These are phyloP conservation scores for Scedosporium boydii DNA, from an alignment of 2,329 filamentous ascomycete species.

Conservation along the genomic window DNA sequence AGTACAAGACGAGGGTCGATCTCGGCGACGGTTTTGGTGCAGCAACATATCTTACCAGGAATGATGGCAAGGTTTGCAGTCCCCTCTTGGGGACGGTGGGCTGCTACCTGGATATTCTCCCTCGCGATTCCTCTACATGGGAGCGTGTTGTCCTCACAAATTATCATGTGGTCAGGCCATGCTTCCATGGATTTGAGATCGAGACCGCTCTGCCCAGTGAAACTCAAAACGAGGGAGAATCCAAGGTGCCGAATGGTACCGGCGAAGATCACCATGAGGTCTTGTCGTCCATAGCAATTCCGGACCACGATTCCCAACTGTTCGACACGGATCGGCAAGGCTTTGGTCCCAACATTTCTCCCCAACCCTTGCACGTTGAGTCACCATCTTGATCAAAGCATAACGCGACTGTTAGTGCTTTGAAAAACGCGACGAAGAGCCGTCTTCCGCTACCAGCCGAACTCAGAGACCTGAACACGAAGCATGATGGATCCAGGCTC, in stretches of 20 bases:
- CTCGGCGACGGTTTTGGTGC: background rate
- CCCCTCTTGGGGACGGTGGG: background rate
- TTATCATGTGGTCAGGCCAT: background rate
- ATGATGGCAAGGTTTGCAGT: background rate
- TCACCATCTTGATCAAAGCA: background rate
- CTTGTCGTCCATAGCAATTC: background rate
- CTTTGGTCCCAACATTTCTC: background rate
- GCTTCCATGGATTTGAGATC: background rate
- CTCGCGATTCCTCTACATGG: background rate
- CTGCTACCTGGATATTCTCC: background rate
- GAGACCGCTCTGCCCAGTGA: background rate
- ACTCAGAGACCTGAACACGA: no score
- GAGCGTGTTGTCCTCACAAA: background rate
- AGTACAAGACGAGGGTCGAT: background rate
- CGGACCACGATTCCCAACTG: background rate
- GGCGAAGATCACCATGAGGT: background rate
- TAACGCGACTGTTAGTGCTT: background rate
- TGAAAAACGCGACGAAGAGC: no score
- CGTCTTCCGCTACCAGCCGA: no score
- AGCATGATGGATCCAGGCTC: background rate
- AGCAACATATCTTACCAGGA: background rate
- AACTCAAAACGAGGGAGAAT: no score
- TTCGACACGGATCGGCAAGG: background rate
- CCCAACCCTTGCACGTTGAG: background rate
- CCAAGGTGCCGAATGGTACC: no score